Base-by-base conservation (phyloP, 768 basidiomycete genomes). In the Leccinellum albellum region DNA sequence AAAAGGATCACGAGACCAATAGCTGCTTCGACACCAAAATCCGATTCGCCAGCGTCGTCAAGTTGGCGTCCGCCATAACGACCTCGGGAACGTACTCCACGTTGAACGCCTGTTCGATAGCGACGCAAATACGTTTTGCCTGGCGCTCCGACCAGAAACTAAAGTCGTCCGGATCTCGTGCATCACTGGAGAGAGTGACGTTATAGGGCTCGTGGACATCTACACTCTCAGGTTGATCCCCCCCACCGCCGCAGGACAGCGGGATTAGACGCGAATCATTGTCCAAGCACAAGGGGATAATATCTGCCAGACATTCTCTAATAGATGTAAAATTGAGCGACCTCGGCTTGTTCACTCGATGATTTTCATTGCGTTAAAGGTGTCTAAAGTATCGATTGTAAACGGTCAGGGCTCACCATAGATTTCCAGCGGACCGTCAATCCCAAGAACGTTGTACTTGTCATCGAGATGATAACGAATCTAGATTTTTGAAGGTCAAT, bases 391-490 rank as follows among this genome's bases (percentile, higher is more conserved):
- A 44, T 51, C 28, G 17, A 58, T 0, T 20, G 15, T 35, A 4
- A 7, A n/a, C 14, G 2, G 47, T 35, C 50, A 49, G 28, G 32
- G 75, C 89, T 55, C 60, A 94, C 96, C 89, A 59, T 85, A 91
- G 31, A 99, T 86, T 68, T 97, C 93, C 56, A 98, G 76, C 8
- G 94, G 92, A 2, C 87, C 89, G 49, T 89, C 86, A 52, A 88
- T 67, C 53, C 85, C 83, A 83, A 98, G 89, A 55, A 98, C 97
- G 71, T 94, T 97, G 74, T 99, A 91, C 71, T 95, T 98, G 49
- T 94, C 94, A 70, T 97, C 93, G 66, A 98, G 95, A 66, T 99
- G 97, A 69, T 94, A 95, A 3, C 93, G 86, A 58, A 89, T 78
- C 89, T 90, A 59, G 26, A 50, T 46, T 46, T n/a, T 51, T 15